phyloP scores from a whole-genome alignment of 306 rosid species.

The Dryas octopetala region DNA sequence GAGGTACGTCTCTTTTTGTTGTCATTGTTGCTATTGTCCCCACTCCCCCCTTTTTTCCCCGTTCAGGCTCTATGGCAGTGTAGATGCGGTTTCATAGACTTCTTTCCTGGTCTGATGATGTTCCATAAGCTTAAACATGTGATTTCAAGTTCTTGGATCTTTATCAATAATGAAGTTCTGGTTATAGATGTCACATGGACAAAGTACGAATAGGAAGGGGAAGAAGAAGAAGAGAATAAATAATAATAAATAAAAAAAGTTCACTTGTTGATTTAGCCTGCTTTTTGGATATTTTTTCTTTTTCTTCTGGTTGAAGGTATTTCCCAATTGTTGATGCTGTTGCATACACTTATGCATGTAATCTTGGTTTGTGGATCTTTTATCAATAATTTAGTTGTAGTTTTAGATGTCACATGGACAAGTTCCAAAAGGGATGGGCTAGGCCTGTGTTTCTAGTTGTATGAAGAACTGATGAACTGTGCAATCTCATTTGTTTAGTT shows the following conservation, averaged over 20 bases:
- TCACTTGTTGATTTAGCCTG: background rate
- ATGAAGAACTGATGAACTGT: background rate
- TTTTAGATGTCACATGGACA: too few species aligned
- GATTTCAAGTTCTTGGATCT: background rate
- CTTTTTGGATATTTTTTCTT: background rate
- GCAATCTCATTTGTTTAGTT: background rate
- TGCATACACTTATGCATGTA: background rate
- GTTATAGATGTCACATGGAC: background rate
- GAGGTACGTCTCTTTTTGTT: conserved; percentile 44
- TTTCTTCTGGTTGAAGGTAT: background rate
- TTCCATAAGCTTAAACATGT: background rate
- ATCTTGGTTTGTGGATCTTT: background rate
- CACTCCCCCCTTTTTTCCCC: background rate
- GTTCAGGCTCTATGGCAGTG: background rate
- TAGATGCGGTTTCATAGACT: background rate
- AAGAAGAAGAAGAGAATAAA: background rate
- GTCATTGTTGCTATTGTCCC: background rate
- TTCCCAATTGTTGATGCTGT: background rate
- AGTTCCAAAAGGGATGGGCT: background rate
- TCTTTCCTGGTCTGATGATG: too few species aligned
- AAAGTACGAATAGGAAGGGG: background rate
- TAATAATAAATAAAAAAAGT: background rate
- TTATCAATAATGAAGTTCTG: background rate
- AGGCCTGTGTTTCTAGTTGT: background rate
- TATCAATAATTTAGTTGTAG: too few species aligned